phyloP scores from a whole-genome alignment of 2,329 filamentous ascomycete genomes.

The Paramyrothecium roridum region DNA sequence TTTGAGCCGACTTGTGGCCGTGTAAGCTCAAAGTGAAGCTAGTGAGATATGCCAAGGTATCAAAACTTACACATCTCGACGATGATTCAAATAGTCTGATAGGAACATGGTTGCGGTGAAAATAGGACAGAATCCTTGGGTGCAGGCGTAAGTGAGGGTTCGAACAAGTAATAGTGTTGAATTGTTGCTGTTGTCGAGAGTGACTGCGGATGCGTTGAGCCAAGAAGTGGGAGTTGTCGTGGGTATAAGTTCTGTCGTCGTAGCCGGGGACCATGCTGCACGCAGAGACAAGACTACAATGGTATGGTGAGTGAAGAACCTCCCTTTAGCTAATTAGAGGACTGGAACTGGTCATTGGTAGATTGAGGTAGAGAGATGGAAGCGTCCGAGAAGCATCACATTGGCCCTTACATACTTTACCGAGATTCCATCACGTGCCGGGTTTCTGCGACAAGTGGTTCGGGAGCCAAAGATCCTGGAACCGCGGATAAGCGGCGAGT shows the following conservation, averaged over 20 bases:
- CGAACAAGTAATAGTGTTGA: too few species aligned
- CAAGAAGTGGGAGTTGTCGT: too few species aligned
- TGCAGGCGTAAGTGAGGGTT: too few species aligned
- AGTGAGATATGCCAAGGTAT: not conserved
- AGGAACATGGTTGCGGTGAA: conserved; percentile 30
- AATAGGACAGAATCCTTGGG: not conserved
- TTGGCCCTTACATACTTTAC: conserved; percentile 7
- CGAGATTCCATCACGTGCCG: not conserved
- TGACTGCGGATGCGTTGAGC: too few species aligned
- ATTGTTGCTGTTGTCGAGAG: too few species aligned
- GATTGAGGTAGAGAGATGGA: not conserved
- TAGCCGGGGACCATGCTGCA: too few species aligned
- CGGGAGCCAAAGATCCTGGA: not conserved
- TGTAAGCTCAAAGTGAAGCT: conserved; percentile 19
- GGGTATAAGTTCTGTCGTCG: too few species aligned
- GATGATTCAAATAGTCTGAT: conserved; percentile 65
- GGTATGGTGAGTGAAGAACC: too few species aligned
- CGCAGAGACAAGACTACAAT: too few species aligned
- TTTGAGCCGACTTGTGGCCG: conserved; percentile 64
- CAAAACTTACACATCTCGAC: conserved; percentile 59
- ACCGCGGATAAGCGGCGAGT: not conserved
- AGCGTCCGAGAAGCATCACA: not conserved
- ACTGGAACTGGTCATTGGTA: too few species aligned
- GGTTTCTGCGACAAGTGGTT: not conserved
- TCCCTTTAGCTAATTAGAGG: too few species aligned